Base-by-base conservation (phyloP, 768 basidiomycete genomes). In the Royoungia palumana region DNA sequence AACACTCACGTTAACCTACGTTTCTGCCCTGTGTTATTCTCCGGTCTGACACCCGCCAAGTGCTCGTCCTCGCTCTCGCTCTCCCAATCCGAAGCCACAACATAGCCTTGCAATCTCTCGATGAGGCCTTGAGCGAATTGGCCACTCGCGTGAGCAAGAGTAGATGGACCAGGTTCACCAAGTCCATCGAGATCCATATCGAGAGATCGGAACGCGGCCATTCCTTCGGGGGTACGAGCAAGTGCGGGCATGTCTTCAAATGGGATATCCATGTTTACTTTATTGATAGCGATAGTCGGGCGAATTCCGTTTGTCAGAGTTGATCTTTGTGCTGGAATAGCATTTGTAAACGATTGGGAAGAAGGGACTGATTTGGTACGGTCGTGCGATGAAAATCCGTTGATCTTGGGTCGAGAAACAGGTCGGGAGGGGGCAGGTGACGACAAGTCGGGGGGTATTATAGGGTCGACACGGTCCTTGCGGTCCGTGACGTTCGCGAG, bases 401-500 rank as follows among this genome's bases (percentile, higher is more conserved):
- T 80, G 32, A 74, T 52, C 55, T 72, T 75, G 20, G 72, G 37
- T 72, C 81, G 56, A 71, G 81, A 32, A 20, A 60, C 42, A 4
- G 64, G 58, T 36, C 64, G 58, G 47, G 41, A 32, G 13, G 52
- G 38, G 11, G 58, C 48, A 1, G 47, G 61, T 41, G 39, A 70
- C 62, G 55, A 75, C 64, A 75, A 63, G 46, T 71, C 69, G 22
- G 69, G 58, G 21, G 87, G 87, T 47, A 89, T 82, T 49, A 63
- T 61, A 16, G 86, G 87, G 60, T 90, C 87, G 2, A 78, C 70
- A 50, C 88, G 81, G 59, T 94, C 90, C 60, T 84, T 86, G 59
- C 83, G 81, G 68, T 98, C 96, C 2, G 89, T 89, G 56, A 98
- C 86, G 60, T 94, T 85, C 60, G 82, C 82, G 17, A 98, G 80